These are phyloP conservation scores for Brassica juncea DNA, from an alignment of 345 rosid species.

Conservation along the genomic window DNA sequence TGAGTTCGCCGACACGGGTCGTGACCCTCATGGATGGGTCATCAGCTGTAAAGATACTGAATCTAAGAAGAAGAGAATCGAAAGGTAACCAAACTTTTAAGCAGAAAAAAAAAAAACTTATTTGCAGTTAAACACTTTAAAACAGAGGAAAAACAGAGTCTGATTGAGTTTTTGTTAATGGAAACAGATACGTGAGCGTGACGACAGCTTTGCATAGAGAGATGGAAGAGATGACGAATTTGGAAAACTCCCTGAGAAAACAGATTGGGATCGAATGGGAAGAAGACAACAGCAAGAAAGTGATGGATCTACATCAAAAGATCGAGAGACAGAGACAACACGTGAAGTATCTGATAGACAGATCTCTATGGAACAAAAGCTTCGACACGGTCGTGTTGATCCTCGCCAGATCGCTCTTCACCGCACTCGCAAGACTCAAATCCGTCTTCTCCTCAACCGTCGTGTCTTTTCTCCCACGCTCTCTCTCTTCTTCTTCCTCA, in stretches of 20 bases:
- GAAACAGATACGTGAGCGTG: conserved; percentile 55
- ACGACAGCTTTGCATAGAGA: conserved; percentile 73
- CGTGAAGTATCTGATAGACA: conserved; percentile 72
- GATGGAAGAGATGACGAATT: conserved; percentile 70
- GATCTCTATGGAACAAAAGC: conserved; percentile 84
- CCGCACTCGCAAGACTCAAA: conserved; percentile 68
- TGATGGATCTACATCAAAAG: conserved; percentile 68
- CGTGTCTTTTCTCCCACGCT: conserved; percentile 59
- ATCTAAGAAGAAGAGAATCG: conserved; percentile 66
- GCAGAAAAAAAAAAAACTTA: too few species aligned
- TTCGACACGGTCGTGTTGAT: conserved; percentile 64
- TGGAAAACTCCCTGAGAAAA: conserved; percentile 62
- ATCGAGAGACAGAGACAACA: conserved; percentile 69
- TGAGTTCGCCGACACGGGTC: conserved; percentile 70
- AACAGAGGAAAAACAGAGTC: conserved; percentile 6
- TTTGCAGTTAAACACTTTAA: not conserved
- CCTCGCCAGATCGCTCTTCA: conserved; percentile 67
- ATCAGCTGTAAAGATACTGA: conserved; percentile 68
- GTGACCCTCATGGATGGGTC: conserved; percentile 64
- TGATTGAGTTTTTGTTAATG: conserved; percentile 21
- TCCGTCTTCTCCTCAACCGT: conserved; percentile 60
- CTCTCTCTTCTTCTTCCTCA: conserved; percentile 75
- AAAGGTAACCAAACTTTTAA: conserved; percentile 42
- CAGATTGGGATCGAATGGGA: conserved; percentile 36
- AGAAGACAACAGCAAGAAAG: conserved; percentile 50